Evolutionary conservation across 1,284 basidiomycete species (phyloP), one percentile per base, ranked within the genome.

Genomic region (Erythrobasidium hasegawianum): DNA sequence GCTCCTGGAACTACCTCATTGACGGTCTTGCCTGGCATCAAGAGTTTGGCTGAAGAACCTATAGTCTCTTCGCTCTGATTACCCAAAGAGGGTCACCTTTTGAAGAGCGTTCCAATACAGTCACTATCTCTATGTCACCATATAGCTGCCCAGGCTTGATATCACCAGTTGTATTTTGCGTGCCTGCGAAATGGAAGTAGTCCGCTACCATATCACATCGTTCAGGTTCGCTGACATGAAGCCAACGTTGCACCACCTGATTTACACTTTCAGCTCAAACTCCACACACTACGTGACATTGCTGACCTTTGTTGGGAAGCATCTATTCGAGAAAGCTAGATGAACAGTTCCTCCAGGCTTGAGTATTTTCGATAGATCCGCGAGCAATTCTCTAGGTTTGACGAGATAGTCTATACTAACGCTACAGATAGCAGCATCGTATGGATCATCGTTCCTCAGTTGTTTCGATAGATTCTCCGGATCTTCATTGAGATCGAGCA

Each of bases 341-440:
- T 76, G 72, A 8, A 72, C 71, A 20, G 41, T 52, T 13, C 41
- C 68, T 1, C 71, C 72, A 2, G 55, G 65, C 18, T 69, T 66
- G 24, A 74, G 26, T 2, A 66, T 27, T 1, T 58, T 55, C n/a
- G 59, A 55, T 8, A 73, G 61, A 27, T 68, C 59, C 14, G 53
- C 45, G 39, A 76, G 59, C 41, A 76, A 69, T 26, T 73, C 67
- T 13, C 73, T 52, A 11, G 75, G 75, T 39, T 71, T 57, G 4
- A 69, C 71, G 41, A 76, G 70, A 54, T 76, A 76, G 45, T 76
- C 75, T 61, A 76, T 75, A 24, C 73, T 74, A 0, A 76, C 75
- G 39, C 71, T 73, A 53, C 75, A 76, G 24, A 72, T 73, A 11
- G 71, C 72, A 0, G 69, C 71, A 62, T 73, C 71, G 55, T 69